Conservation (phyloP, 2,329 filamentous ascomycete species). For the Esteya vermicola region DNA sequence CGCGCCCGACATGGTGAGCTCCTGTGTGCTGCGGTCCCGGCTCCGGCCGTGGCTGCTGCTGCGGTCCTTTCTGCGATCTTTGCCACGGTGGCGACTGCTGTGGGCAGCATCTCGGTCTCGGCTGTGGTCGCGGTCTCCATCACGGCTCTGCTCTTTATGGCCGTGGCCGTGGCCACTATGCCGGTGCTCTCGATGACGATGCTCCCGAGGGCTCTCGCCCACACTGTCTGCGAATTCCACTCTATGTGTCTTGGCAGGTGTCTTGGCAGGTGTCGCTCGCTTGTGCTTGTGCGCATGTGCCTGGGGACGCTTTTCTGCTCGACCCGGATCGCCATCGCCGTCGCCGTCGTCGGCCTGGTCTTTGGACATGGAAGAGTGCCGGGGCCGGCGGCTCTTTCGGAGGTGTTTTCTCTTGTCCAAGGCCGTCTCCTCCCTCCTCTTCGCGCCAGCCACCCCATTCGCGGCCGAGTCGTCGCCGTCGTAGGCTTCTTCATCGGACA, state of each 20-base stretch:
- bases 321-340: no score
- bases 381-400: no score
- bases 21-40: not conserved
- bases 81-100: not conserved
- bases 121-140: not conserved
- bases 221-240: not conserved
- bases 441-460: not conserved
- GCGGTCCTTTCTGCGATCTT: not conserved
- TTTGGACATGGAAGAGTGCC: no score
- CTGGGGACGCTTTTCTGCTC: no score
- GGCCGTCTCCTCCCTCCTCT: not conserved
- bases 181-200: constrained; percentile 1
- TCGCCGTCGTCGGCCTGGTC: no score
- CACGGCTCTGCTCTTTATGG: not conserved
- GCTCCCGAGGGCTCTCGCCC: not conserved
- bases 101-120: not conserved
- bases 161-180: not conserved
- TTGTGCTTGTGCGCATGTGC: no score
- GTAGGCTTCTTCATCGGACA: constrained; percentile 3
- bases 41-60: not conserved
- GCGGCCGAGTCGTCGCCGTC: not conserved
- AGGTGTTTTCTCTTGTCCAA: no score
- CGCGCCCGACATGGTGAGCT: not conserved
- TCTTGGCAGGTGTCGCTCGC: not conserved
- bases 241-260: not conserved